Percentiles rank a stretch among this genome's conserved stretches.
Evolutionary conservation across 495 filamentous ascomycete species (phyloP).

Genomic region (Penicillium fimorum): DNA sequence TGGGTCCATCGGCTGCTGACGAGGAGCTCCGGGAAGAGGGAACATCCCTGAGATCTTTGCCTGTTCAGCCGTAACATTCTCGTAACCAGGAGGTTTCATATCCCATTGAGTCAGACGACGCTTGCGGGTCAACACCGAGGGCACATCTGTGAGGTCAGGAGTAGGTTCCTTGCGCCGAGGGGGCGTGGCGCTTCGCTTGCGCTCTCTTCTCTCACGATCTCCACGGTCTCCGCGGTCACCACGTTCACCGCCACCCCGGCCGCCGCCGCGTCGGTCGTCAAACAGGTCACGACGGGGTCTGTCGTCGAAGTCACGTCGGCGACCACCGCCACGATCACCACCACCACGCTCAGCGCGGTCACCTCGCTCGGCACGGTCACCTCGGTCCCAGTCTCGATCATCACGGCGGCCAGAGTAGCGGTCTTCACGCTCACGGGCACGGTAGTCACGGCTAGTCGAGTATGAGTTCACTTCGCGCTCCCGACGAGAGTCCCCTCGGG

Average conservation of each 20-base stretch:
- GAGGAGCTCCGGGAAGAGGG: constrained; percentile 89
- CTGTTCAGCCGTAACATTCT: constrained; percentile 97
- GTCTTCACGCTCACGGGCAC: constrained; percentile 88
- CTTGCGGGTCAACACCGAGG: constrained; percentile 75
- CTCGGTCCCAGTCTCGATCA: constrained; percentile 53
- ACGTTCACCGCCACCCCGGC: constrained; percentile 28
- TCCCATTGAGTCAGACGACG: constrained; percentile 97
- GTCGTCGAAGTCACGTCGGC: constrained; percentile 31
- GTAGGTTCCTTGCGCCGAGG: constrained; percentile 92
- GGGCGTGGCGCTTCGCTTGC: constrained; percentile 75
- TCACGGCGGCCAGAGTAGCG: constrained; percentile 60
- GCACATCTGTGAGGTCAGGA: constrained; percentile 85
- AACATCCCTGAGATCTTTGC: constrained; percentile 99
- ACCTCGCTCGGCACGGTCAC: constrained; percentile 42
- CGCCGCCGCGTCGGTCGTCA: constrained; percentile 30
- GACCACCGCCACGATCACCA: constrained; percentile 36
- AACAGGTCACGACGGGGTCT: constrained; percentile 31
- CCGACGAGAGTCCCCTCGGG: constrained; percentile 53
- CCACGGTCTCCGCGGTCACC: constrained; percentile 31
- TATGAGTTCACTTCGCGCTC: constrained; percentile 82
- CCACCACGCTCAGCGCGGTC: constrained; percentile 26
- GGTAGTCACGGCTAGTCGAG: constrained; percentile 83
- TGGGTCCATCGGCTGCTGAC: constrained; percentile 95
- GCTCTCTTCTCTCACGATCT: constrained; percentile 54
- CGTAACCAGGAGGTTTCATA: constrained; percentile 97